These are phyloP conservation scores for Lithohypha guttulata DNA, from an alignment of 2,329 filamentous ascomycete genomes.

Conservation along the genomic window DNA sequence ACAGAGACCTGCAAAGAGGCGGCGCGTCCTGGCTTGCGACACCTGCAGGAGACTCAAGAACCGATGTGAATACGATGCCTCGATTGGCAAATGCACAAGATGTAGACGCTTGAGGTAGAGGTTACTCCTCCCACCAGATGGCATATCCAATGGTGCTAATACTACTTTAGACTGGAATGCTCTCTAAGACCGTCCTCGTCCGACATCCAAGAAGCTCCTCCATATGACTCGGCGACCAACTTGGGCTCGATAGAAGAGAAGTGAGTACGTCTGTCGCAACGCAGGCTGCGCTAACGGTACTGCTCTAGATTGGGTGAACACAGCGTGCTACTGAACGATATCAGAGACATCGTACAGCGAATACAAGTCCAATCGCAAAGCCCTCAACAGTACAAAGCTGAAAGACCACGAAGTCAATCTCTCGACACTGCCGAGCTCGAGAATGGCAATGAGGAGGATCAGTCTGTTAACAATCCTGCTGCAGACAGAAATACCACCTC, in stretches of 20 bases:
- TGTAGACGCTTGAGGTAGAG: conserved; percentile 9
- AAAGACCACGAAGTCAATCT: neutral
- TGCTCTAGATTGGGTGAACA: conserved; percentile 3
- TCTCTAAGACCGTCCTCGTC: conserved; percentile 7
- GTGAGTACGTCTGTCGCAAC: neutral
- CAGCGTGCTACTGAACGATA: conserved; percentile 6
- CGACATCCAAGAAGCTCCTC: neutral
- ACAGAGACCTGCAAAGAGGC: conserved; percentile 4
- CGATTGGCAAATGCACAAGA: conserved; percentile 9
- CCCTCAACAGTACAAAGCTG: conserved; percentile 3
- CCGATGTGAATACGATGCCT: conserved; percentile 7
- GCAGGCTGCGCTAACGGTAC: neutral
- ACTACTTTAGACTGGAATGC: conserved; percentile 6
- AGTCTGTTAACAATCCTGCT: conserved; percentile 3
- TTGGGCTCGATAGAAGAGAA: conserved; percentile 5
- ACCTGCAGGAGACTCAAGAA: conserved; percentile 8
- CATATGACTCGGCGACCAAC: conserved; percentile 1
- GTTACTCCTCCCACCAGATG: neutral
- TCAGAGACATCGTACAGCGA: conserved; percentile 8
- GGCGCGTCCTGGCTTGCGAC: conserved; percentile 8
- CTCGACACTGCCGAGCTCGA: neutral
- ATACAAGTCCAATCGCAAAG: conserved; percentile 2
- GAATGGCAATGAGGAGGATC: conserved; percentile 6
- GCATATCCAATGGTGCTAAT: neutral
- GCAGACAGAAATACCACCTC: conserved; percentile 8